Evolutionary conservation across 176 grass and related monocot genomes (phyloP).

Genomic region (Hordeum vulgare): MorexV3_pseudomolecules_assembly NC_058521.1:550501672-550502171

Average conservation of each 20-base stretch:
- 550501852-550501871: neutral
- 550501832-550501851: neutral
- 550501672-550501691: neutral
- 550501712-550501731: neutral
- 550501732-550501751: constrained; percentile 22
- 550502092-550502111: neutral
- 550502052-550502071: neutral
- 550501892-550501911: neutral
- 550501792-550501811: neutral
- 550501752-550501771: neutral
- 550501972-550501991: neutral
- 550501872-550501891: neutral
- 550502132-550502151: neutral
- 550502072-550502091: neutral
- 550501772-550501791: neutral
- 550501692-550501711: neutral
- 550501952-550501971: neutral
- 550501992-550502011: neutral
- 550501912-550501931: neutral
- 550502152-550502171: neutral
- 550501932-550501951: neutral
- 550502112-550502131: neutral
- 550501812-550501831: neutral
- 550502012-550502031: neutral
- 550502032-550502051: neutral